Base-by-base conservation (phyloP, 768 basidiomycete species). In the Hericium coralloides region DNA sequence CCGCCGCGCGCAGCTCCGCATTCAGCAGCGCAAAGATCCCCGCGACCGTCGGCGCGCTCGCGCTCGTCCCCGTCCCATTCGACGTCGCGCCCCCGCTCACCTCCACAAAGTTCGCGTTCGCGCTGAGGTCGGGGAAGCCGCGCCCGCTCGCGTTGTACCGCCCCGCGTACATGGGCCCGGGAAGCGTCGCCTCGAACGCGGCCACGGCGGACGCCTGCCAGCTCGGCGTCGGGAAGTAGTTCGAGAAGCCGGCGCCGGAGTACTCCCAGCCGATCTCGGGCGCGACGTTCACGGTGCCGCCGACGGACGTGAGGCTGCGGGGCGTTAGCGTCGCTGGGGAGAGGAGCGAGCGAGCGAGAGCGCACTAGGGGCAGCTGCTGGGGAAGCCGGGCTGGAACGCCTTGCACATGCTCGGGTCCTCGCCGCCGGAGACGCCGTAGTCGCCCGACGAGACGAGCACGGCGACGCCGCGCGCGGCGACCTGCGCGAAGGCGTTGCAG, bases 371-470 rank as follows among this genome's bases (percentile, higher is more conserved):
- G 55, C 73, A 73, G 18, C 66, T 66, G 4, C 67, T 65, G 1
- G 71, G 72, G 68, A 73, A 72, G 2, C 68, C 67, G 4, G 69
- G 66, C 12, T 70, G 53, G 64, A 73, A 74, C 31, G 55, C 65
- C 17, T 55, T 63, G 66, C 71, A 72, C 12, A 39, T 25, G 8
- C 53, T 49, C 10, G 23, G 23, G 47, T 57, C 41, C 50, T 68
- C 66, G 6, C 63, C 63, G 20, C 71, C 72, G 12, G 65, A 66
- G 38, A 72, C 71, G 55, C 72, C 73, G 23, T 68, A 70, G 54
- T 74, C 72, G 23, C 73, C 73, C 10, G 73, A 72, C 0, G 70
- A 65, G 66, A 71, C 72, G n/a, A 75, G 60, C 55, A 73, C 64
- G 26, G 69, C 70, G 12, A 64, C 62, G 17, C 73, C 72, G 45